phyloP scores from a whole-genome alignment of 2,329 filamentous ascomycete species.

The Nannizziopsis arthrosporioides region DNA sequence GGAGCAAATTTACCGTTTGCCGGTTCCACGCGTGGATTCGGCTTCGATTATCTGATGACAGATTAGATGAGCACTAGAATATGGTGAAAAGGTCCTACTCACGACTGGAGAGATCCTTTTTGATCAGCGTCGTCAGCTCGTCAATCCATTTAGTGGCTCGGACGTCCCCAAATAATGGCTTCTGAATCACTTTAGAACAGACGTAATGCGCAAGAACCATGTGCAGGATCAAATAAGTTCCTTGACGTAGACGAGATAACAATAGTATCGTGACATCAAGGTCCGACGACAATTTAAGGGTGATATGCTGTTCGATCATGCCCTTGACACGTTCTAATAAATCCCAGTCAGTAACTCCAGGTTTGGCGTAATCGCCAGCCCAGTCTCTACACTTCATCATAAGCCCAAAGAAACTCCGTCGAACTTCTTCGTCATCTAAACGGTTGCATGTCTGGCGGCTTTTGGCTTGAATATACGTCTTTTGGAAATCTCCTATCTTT shows the following conservation, averaged over 20 bases:
- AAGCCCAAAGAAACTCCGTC: not conserved
- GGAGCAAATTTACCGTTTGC: not conserved
- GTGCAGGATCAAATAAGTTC: constrained; percentile 1
- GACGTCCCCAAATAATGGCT: constrained; percentile 2
- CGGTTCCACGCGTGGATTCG: not conserved
- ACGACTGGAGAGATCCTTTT: no score
- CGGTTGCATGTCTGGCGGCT: not conserved
- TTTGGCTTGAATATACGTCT: not conserved
- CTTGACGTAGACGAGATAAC: not conserved
- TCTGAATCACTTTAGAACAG: not conserved
- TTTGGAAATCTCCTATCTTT: no score
- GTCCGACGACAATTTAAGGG: not conserved
- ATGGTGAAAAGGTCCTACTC: no score
- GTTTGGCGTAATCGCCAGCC: not conserved
- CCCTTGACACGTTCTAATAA: no score
- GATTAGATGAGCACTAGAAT: no score
- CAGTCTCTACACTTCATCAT: not conserved
- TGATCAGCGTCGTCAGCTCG: not conserved
- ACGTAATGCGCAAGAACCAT: constrained; percentile 4
- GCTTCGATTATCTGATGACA: not conserved
- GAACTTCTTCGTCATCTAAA: constrained; percentile 1
- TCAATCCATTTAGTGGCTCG: not conserved
- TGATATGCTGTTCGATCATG: no score
- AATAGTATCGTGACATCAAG: not conserved
- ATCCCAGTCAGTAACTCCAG: not conserved